Percentiles rank a stretch among this genome's conserved stretches.
These are phyloP conservation scores for Umbelopsis ramanniana DNA, from an alignment of 192 early-diverging fungal genomes.

Conservation along the genomic window DNA sequence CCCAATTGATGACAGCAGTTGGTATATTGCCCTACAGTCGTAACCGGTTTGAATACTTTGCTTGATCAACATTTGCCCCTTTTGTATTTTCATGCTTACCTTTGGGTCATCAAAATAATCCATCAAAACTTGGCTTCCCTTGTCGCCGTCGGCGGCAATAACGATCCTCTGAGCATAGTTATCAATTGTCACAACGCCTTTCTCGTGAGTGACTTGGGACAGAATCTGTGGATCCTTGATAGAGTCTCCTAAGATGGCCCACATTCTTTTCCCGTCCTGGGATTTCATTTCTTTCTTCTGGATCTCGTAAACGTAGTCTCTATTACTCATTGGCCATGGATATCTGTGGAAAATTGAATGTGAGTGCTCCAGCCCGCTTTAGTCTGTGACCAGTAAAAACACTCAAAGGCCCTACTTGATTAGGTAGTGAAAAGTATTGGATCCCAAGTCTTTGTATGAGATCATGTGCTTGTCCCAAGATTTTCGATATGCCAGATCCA, in stretches of 20 bases:
- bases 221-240: conserved; percentile 23
- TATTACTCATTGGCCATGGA: conserved; percentile 53
- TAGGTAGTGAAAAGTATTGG: conserved; percentile 45
- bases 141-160: conserved; percentile 45
- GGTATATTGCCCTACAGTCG: conserved; percentile 37
- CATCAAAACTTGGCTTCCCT: conserved; percentile 52
- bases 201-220: conserved; percentile 38
- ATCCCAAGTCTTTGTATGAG: conserved; percentile 40
- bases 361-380: background rate
- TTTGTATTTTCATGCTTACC: conserved; percentile 31
- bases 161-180: conserved; percentile 55
- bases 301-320: conserved; percentile 57
- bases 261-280: conserved; percentile 10
- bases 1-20: conserved; percentile 46
- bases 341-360: conserved; percentile 23
- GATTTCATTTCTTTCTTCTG: background rate
- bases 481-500: conserved; percentile 55
- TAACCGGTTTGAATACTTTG: background rate
- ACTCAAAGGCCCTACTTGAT: conserved; percentile 33
- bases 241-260: conserved; percentile 40
- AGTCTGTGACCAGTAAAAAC: conserved; percentile 5
- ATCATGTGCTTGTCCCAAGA: conserved; percentile 62
- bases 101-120: conserved; percentile 60
- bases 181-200: conserved; percentile 51
- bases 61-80: no score